Conservation (phyloP, 208 protist species). For the Trichomonas vaginalis region DNA sequence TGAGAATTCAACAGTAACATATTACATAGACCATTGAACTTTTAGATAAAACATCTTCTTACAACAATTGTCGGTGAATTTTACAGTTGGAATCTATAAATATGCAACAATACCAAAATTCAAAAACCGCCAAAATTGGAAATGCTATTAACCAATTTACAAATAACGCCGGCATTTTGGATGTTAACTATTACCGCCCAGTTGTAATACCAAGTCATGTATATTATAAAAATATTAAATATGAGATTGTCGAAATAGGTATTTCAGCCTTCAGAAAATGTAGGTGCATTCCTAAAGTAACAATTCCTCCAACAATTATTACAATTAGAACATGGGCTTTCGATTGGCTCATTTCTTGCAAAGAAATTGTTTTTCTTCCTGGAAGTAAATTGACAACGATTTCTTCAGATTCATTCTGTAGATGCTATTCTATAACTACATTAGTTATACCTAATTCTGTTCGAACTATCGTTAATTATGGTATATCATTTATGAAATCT, state of each 20-base stretch:
- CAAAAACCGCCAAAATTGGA: not conserved
- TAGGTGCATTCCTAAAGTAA: not conserved
- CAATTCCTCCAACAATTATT: not conserved
- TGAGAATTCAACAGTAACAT: too few species aligned
- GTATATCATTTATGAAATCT: too few species aligned
- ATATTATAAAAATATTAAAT: not conserved
- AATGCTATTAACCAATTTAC: not conserved
- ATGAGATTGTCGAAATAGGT: not conserved
- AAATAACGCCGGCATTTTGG: not conserved
- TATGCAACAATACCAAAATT: not conserved
- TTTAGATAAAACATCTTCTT: too few species aligned
- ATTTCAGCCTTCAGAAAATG: not conserved
- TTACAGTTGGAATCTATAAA: not conserved
- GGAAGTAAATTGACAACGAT: not conserved
- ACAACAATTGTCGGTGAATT: too few species aligned
- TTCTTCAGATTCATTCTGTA: too few species aligned
- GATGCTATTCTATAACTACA: too few species aligned
- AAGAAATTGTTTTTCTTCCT: not conserved
- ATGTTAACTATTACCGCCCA: not conserved
- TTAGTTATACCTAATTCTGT: too few species aligned
- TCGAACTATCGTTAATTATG: too few species aligned
- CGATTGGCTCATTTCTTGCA: not conserved
- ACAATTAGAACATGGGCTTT: not conserved
- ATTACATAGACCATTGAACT: too few species aligned
- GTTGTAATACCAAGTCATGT: not conserved